Base-by-base conservation (phyloP, 257 asterid genomes). In the Solanum rostratum region DNA sequence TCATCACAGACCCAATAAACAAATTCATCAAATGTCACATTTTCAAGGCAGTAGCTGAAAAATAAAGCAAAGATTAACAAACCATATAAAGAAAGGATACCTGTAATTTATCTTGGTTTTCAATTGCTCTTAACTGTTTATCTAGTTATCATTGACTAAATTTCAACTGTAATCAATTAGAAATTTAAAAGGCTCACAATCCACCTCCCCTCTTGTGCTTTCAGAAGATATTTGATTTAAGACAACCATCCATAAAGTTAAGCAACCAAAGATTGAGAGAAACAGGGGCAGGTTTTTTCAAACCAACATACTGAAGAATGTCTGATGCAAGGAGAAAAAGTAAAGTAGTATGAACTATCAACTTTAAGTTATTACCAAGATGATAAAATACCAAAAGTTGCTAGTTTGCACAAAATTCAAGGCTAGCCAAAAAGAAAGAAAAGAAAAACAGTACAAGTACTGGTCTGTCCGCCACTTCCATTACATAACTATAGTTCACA, bases 41-140 rank as follows among this genome's bases (percentile, higher is more conserved):
- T 68, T 45, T 79, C 82, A 55, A 84, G 63, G 86, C 88, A 86
- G 85, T 86, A 83, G 68, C 88, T 86, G 85, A 49, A 76, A 73
- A 49, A 76, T 50, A 49, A n/a, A 46, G 62, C 81, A 74, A 68
- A 74, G 63, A 76, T 49, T 10, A 76, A 49, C 27, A 76, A 27
- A 49, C 18, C 45, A 27, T 50, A 76, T 50, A 50, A 74, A 24
- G 70, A 83, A 33, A 29, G n/a, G 55, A 41, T 55, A 55, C 43
- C 81, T 46, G 43, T 49, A 74, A 74, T 9, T 43, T 41, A 24
- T 49, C 81, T 74, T 46, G 16, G 60, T 68, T 33, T 68, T 33
- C 76, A 68, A 33, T 68, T 68, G 46, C 46, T 16, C 46, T 7
- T 0, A 30, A 66, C 46, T 66, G 74, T 30, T 30, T 30, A 66